Percentiles rank a stretch among this genome's conserved stretches.
phyloP scores from a whole-genome alignment of 78 protist genomes.

The Tieghemostelium lacteum region DNA sequence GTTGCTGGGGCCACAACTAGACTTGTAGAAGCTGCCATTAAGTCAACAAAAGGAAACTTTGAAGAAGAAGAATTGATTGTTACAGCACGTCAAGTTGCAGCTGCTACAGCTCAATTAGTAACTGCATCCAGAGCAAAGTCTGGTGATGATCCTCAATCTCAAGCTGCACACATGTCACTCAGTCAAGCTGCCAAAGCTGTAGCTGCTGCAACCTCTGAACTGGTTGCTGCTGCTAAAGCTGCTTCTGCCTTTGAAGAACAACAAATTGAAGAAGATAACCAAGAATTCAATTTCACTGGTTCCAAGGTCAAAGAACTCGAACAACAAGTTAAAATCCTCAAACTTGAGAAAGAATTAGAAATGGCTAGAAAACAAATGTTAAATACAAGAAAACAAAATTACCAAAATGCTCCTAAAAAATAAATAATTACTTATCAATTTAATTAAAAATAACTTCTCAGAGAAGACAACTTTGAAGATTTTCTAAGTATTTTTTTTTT shows the following conservation, averaged over 20 bases:
- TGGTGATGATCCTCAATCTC: slow-evolving; percentile 67
- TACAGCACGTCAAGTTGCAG: slow-evolving; percentile 79
- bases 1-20: slow-evolving; percentile 77
- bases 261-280: slow-evolving; percentile 59
- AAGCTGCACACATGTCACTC: slow-evolving; percentile 45
- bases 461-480: too few relatives aligned
- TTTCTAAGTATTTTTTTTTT: too few relatives aligned
- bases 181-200: slow-evolving; percentile 69
- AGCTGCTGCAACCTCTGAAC: slow-evolving; percentile 62
- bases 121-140: slow-evolving; percentile 84
- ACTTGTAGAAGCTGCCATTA: slow-evolving; percentile 72
- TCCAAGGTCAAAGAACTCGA: slow-evolving; percentile 79
- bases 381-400: slow-evolving; percentile 74
- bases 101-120: slow-evolving; percentile 77
- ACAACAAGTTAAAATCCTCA: slow-evolving; percentile 82
- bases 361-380: slow-evolving; percentile 65
- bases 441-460: too few relatives aligned
- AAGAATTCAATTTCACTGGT: slow-evolving; percentile 57
- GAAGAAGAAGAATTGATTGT: slow-evolving; percentile 84
- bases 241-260: slow-evolving; percentile 69
- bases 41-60: slow-evolving; percentile 54
- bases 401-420: slow-evolving; percentile 35
- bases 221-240: slow-evolving; percentile 78
- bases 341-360: slow-evolving; percentile 81
- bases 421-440: too few relatives aligned